These are phyloP conservation scores for Malus orientalis DNA, from an alignment of 306 rosid genomes.

Conservation along the genomic window DNA sequence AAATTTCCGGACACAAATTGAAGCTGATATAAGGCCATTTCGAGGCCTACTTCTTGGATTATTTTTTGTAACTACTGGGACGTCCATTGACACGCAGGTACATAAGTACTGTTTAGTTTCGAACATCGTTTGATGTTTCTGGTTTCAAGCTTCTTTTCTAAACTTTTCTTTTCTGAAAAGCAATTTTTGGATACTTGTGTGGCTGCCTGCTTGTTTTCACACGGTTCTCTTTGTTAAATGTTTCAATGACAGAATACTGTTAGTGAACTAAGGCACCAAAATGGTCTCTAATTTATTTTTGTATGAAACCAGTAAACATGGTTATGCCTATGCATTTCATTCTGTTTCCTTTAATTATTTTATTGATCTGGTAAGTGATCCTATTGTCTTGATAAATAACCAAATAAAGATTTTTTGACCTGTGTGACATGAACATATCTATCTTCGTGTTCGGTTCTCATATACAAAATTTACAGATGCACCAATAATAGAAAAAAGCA, in stretches of 20 bases:
- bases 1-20: slow-evolving; percentile 97
- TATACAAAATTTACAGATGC: background rate
- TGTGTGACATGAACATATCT: background rate
- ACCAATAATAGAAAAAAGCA: background rate
- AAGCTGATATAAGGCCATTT: slow-evolving; percentile 98
- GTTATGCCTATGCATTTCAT: background rate
- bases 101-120: background rate
- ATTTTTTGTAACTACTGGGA: slow-evolving; percentile 86
- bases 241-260: background rate
- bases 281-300: background rate
- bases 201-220: background rate
- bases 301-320: background rate
- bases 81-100: slow-evolving; percentile 92
- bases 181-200: background rate
- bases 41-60: slow-evolving; percentile 96
- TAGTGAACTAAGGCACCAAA: too few species aligned
- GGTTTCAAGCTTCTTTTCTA: background rate
- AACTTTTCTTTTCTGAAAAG: background rate
- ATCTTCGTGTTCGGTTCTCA: background rate
- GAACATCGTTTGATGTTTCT: background rate
- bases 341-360: background rate
- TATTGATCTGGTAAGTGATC: background rate
- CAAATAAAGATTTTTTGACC: background rate
- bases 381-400: background rate
- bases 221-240: background rate